Conservation (phyloP, 106 monocot species). For the Apostasia shenzhenica region DNA sequence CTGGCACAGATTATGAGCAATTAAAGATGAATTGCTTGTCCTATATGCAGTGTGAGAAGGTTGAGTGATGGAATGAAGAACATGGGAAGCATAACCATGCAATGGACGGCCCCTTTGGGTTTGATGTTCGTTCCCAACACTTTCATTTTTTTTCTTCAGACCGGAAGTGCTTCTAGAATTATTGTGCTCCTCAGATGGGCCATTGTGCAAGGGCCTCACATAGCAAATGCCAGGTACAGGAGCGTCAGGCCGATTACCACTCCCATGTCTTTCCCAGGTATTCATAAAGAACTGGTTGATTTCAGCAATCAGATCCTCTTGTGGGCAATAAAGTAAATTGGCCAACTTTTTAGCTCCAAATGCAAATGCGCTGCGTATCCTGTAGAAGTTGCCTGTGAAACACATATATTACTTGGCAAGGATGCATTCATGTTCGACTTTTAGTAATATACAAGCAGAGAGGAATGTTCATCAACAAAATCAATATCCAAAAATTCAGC, state of each 20-base stretch:
- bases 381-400: slow-evolving; percentile 29
- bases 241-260: slow-evolving; percentile 56
- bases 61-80: slow-evolving; percentile 7
- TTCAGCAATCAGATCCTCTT: slow-evolving; percentile 42
- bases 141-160: slow-evolving; percentile 6
- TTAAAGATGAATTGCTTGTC: slow-evolving; percentile 11
- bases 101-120: slow-evolving; percentile 1
- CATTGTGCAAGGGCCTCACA: slow-evolving; percentile 7
- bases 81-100: slow-evolving; percentile 7
- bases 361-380: slow-evolving; percentile 70
- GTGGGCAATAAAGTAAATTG: slow-evolving; percentile 53
- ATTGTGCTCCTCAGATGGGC: background rate
- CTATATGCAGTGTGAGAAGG: slow-evolving; percentile 17
- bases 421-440: background rate
- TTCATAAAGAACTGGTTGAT: slow-evolving; percentile 75
- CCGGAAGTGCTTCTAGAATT: slow-evolving; percentile 1
- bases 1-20: slow-evolving; percentile 17
- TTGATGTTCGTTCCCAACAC: slow-evolving; percentile 11
- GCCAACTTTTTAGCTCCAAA: slow-evolving; percentile 74
- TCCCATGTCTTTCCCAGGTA: slow-evolving; percentile 76
- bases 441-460: too few relatives aligned
- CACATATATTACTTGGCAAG: background rate
- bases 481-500: too few relatives aligned
- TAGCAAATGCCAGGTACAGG: slow-evolving; percentile 15
- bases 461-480: too few relatives aligned